phyloP scores from a whole-genome alignment of 345 rosid species.

The Salix viminalis region DNA sequence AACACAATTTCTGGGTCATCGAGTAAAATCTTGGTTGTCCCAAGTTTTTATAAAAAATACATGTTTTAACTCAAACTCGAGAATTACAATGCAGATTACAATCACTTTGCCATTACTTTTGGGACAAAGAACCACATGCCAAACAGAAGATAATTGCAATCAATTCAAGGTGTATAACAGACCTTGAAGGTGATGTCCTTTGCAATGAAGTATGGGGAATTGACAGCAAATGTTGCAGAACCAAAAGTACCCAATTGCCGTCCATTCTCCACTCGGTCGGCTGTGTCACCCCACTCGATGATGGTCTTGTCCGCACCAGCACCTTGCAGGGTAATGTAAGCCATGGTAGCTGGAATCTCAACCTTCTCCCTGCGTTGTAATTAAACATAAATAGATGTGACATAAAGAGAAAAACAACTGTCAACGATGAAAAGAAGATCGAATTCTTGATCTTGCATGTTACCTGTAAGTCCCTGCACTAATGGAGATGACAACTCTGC shows the following conservation, averaged over 20 bases:
- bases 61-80: too few species aligned
- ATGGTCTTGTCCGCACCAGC: slow-evolving; percentile 37
- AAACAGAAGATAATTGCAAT: not conserved
- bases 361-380: slow-evolving; percentile 40
- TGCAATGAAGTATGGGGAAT: slow-evolving; percentile 48
- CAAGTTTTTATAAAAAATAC: too few species aligned
- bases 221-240: slow-evolving; percentile 45
- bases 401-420: not conserved
- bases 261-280: slow-evolving; percentile 30
- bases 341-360: slow-evolving; percentile 40
- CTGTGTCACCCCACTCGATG: slow-evolving; percentile 42
- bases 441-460: too few species aligned
- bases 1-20: too few species aligned
- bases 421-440: not conserved
- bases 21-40: too few species aligned
- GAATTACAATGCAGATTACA: too few species aligned
- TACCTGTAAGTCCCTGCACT: slow-evolving; percentile 41
- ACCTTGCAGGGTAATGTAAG: slow-evolving; percentile 35
- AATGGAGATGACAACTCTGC: slow-evolving; percentile 33
- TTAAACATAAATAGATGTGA: not conserved
- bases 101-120: too few species aligned
- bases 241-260: slow-evolving; percentile 37
- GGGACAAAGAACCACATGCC: not conserved
- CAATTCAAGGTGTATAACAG: not conserved
- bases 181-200: slow-evolving; percentile 48